phyloP scores from a whole-genome alignment of 202 grass and related monocot genomes.

The Digitaria exilis region DNA sequence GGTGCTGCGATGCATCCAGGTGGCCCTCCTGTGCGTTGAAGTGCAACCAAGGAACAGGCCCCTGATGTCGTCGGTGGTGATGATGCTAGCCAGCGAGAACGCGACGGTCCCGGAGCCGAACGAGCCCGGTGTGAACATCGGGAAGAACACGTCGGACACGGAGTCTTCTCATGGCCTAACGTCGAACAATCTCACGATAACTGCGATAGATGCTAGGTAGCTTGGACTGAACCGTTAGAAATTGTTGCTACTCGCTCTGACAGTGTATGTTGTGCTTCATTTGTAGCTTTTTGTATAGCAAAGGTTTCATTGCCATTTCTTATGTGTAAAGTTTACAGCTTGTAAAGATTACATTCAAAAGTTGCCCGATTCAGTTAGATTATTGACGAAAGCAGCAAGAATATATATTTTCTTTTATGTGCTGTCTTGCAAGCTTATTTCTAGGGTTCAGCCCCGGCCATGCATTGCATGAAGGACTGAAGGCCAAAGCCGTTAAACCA shows the following conservation, averaged over 20 bases:
- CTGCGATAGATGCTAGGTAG: slow-evolving; percentile 52
- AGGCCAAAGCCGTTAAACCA: too few species aligned
- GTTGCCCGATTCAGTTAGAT: not conserved
- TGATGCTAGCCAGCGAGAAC: slow-evolving; percentile 58
- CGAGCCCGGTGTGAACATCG: slow-evolving; percentile 51
- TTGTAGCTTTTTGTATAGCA: not conserved
- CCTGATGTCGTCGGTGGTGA: slow-evolving; percentile 57
- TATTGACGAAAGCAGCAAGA: not conserved
- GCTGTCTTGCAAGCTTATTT: too few species aligned
- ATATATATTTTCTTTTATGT: too few species aligned
- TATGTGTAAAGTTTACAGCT: not conserved
- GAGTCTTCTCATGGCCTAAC: slow-evolving; percentile 37
- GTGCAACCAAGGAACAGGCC: slow-evolving; percentile 62
- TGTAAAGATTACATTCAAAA: not conserved
- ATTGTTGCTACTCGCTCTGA: not conserved
- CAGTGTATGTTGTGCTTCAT: not conserved
- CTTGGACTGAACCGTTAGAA: not conserved
- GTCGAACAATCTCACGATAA: slow-evolving; percentile 38
- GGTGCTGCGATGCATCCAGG: slow-evolving; percentile 55
- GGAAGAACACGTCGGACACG: slow-evolving; percentile 33
- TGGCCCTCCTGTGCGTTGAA: slow-evolving; percentile 66
- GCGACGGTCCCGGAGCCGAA: slow-evolving; percentile 57
- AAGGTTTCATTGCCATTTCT: not conserved
- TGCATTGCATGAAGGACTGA: too few species aligned
- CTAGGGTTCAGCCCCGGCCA: not conserved